phyloP scores from a whole-genome alignment of 495 filamentous ascomycete species.

The Aspergillus haitiensis region DNA sequence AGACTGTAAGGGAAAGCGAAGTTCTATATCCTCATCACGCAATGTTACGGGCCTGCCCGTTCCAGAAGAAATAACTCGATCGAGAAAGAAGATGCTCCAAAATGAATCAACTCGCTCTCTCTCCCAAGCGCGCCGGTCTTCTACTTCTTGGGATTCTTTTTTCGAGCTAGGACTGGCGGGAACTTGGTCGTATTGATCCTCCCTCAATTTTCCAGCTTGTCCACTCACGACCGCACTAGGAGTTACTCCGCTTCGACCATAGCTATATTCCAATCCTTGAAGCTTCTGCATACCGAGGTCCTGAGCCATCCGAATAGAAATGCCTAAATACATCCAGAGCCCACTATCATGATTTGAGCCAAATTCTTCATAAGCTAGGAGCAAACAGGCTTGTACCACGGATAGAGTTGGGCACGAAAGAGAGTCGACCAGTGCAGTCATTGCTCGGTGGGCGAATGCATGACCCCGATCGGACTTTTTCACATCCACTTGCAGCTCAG shows the following conservation, averaged over 20 bases:
- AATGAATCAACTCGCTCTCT: slow-evolving; percentile 79
- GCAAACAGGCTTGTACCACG: slow-evolving; percentile 74
- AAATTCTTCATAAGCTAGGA: slow-evolving; percentile 84
- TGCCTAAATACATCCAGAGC: slow-evolving; percentile 86
- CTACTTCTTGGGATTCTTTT: slow-evolving; percentile 24
- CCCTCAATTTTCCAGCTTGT: slow-evolving; percentile 42
- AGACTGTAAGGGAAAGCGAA: slow-evolving; percentile 66
- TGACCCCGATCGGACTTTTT: slow-evolving; percentile 59
- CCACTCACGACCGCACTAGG: slow-evolving; percentile 53
- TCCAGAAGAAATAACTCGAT: slow-evolving; percentile 80
- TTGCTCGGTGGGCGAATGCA: slow-evolving; percentile 75
- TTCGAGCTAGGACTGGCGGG: slow-evolving; percentile 28
- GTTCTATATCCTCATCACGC: slow-evolving; percentile 76
- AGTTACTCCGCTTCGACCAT: slow-evolving; percentile 54
- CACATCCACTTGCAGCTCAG: slow-evolving; percentile 34
- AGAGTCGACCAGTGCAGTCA: slow-evolving; percentile 69
- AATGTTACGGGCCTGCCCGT: slow-evolving; percentile 79
- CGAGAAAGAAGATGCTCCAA: slow-evolving; percentile 84
- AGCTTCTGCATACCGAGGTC: slow-evolving; percentile 79
- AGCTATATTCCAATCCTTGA: slow-evolving; percentile 69
- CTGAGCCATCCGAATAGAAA: slow-evolving; percentile 82
- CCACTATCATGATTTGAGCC: slow-evolving; percentile 83
- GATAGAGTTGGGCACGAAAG: slow-evolving; percentile 77
- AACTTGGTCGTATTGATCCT: slow-evolving; percentile 47
- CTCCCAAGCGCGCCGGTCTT: slow-evolving; percentile 55